Percentiles rank a stretch among this genome's conserved stretches.
These are phyloP conservation scores for Calcarisporium arbuscula DNA, from an alignment of 2,329 filamentous ascomycete species.

Conservation along the genomic window DNA sequence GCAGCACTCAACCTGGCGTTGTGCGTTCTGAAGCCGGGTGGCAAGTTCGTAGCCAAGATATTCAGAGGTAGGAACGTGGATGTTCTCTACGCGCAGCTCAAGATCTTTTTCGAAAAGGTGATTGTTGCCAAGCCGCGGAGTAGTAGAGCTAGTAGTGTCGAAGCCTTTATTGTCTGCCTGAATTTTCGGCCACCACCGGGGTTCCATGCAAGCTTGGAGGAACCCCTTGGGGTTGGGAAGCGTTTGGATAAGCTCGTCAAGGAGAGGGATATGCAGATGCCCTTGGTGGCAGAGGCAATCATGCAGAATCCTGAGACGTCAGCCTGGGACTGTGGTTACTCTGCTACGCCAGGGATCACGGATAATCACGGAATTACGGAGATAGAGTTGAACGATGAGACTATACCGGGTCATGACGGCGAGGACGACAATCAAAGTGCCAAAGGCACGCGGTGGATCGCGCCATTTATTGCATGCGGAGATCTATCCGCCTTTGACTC, in stretches of 20 bases:
- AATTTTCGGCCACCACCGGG: conserved; percentile 76
- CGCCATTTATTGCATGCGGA: conserved; percentile 93
- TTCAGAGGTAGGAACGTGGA: conserved; percentile 95
- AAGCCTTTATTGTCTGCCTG: conserved; percentile 93
- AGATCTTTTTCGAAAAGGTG: conserved; percentile 79
- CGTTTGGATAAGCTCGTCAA: conserved; percentile 45
- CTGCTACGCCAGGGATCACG: conserved; percentile 4
- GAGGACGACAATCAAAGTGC: conserved; percentile 16
- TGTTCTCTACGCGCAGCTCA: conserved; percentile 86
- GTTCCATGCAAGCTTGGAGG: conserved; percentile 69
- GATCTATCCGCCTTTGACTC: conserved; percentile 93
- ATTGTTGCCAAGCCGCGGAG: conserved; percentile 90
- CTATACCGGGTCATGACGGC: conserved; percentile 14
- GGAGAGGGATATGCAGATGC: conserved; percentile 32
- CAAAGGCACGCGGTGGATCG: conserved; percentile 66
- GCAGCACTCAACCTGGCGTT: conserved; percentile 89
- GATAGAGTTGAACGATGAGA: conserved; percentile 43
- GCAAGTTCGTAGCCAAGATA: conserved; percentile 97
- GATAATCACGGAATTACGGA: conserved; percentile 35
- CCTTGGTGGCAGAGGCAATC: conserved; percentile 32
- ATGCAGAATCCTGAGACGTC: conserved; percentile 40
- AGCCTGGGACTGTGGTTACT: conserved; percentile 33
- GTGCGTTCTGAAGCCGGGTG: conserved; percentile 85
- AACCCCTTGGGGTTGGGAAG: conserved; percentile 62
- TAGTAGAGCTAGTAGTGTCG: conserved; percentile 91